A percentile compares a stretch with the other conserved stretches of the same genome.
Conservation (phyloP, 148 eudicot species). For the Chenopodium album region DNA sequence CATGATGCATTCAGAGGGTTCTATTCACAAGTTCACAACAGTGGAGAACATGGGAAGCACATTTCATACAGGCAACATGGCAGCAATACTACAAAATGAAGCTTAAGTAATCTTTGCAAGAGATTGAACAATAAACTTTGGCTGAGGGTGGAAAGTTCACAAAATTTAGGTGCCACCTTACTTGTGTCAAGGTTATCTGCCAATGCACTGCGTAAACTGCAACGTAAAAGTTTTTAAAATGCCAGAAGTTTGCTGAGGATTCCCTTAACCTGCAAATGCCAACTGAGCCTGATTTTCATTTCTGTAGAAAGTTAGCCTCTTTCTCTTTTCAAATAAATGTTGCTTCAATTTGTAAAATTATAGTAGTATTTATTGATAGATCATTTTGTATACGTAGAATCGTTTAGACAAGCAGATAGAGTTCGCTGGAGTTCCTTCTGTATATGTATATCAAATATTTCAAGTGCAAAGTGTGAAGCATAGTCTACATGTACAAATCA, state of each 20-base stretch:
- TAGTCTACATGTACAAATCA: not conserved
- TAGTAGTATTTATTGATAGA: too few species aligned
- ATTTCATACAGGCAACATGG: constrained; percentile 72
- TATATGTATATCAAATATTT: not conserved
- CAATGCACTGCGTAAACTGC: constrained; percentile 41
- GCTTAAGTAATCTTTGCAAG: constrained; percentile 42
- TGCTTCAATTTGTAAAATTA: too few species aligned
- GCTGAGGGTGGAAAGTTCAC: constrained; percentile 41
- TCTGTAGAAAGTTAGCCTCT: constrained; percentile 24
- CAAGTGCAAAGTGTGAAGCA: constrained; percentile 1
- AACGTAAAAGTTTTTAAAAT: not conserved
- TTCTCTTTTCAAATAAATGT: not conserved
- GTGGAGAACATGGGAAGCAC: constrained; percentile 73
- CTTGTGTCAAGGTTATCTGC: constrained; percentile 57
- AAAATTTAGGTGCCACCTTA: constrained; percentile 55
- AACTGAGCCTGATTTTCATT: constrained; percentile 63
- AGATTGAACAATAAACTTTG: constrained; percentile 43
- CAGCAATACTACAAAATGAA: constrained; percentile 43
- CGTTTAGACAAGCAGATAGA: too few species aligned
- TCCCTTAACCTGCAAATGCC: constrained; percentile 51
- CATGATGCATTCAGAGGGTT: constrained; percentile 35
- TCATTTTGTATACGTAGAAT: too few species aligned
- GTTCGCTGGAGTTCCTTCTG: too few species aligned
- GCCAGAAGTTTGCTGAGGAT: constrained; percentile 27
- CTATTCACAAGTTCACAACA: constrained; percentile 36